phyloP scores from a whole-genome alignment of 2,329 filamentous ascomycete species.

The Periconia digitata region DNA sequence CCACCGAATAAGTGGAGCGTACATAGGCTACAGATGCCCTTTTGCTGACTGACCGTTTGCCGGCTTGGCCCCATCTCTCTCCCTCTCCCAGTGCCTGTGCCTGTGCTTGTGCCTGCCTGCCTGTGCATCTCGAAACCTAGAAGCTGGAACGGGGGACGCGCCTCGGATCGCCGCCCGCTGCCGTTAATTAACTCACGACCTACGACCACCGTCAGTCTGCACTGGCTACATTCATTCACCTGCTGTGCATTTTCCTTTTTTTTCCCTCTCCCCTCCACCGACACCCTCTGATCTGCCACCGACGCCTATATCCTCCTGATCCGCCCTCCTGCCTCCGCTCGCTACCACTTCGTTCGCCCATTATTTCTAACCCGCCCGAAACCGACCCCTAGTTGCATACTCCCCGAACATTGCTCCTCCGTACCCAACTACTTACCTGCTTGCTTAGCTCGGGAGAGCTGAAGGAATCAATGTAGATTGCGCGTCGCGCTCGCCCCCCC shows the following conservation, averaged over 20 bases:
- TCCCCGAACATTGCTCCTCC: slow-evolving; percentile 1
- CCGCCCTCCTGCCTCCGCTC: too few species aligned
- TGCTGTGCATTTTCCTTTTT: neutral
- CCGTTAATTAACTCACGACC: neutral
- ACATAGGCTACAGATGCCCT: too few species aligned
- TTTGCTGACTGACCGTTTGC: neutral
- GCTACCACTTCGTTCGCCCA: too few species aligned
- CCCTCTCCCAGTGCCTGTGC: neutral
- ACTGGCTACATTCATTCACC: neutral
- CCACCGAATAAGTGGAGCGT: too few species aligned
- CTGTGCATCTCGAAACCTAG: neutral
- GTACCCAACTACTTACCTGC: neutral
- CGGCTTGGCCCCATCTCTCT: neutral
- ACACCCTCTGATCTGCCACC: too few species aligned
- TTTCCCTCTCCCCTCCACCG: too few species aligned
- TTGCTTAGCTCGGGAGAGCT: slow-evolving; percentile 26
- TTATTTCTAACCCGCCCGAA: too few species aligned
- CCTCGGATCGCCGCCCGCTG: neutral
- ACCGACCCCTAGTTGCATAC: neutral
- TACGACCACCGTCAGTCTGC: neutral
- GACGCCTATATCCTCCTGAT: too few species aligned
- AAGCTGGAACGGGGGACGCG: slow-evolving; percentile 3
- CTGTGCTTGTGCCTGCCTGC: neutral
- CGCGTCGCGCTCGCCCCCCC: slow-evolving; percentile 25
- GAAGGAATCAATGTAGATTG: slow-evolving; percentile 33